phyloP scores from a whole-genome alignment of 1,284 basidiomycete genomes.

The Prillingera fragicola region DNA sequence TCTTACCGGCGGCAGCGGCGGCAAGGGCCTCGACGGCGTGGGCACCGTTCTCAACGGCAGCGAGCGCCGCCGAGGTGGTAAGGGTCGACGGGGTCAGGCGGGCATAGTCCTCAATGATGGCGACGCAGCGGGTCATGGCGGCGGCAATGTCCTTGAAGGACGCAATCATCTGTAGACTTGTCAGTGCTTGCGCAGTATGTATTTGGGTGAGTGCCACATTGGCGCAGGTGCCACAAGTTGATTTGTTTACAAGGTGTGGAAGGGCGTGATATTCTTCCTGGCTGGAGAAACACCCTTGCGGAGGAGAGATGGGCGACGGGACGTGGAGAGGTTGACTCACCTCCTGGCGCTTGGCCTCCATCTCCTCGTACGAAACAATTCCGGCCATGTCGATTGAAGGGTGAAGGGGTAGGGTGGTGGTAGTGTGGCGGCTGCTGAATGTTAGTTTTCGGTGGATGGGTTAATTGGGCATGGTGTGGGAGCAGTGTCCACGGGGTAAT shows the following conservation, averaged over 20 bases:
- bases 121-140: slow-evolving; percentile 44
- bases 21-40: slow-evolving; percentile 20
- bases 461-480: no score
- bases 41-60: slow-evolving; percentile 16
- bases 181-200: neutral
- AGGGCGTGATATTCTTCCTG: neutral
- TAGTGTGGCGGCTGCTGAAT: no score
- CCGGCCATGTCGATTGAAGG: slow-evolving; percentile 21
- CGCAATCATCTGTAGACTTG: slow-evolving; percentile 40
- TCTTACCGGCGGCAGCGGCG: slow-evolving; percentile 22
- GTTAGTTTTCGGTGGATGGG: no score
- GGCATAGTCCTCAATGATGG: slow-evolving; percentile 46
- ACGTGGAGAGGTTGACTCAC: slow-evolving; percentile 22
- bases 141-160: slow-evolving; percentile 45
- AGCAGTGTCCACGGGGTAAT: no score
- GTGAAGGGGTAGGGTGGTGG: no score
- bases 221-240: neutral
- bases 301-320: neutral
- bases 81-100: slow-evolving; percentile 34
- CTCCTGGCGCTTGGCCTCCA: slow-evolving; percentile 45
- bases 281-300: neutral
- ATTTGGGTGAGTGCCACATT: neutral
- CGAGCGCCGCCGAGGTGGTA: slow-evolving; percentile 15
- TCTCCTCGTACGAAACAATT: slow-evolving; percentile 41
- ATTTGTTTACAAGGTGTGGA: neutral